Percentiles rank a stretch among this genome's conserved stretches.
phyloP scores from a whole-genome alignment of 2,329 filamentous ascomycete species.

The Ceratocystis harringtonii region DNA sequence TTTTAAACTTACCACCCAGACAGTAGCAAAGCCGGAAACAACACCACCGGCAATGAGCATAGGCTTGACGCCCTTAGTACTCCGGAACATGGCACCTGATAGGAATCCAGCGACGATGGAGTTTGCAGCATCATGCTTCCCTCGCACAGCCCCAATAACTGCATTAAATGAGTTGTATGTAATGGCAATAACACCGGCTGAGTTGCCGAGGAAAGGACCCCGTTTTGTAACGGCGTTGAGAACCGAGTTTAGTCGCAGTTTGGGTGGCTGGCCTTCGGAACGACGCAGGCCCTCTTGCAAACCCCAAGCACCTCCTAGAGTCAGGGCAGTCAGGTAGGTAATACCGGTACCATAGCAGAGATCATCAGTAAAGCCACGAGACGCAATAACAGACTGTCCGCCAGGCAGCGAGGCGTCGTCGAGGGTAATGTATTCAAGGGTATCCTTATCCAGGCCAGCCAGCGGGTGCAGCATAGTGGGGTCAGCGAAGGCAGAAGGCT shows the following conservation, averaged over 20 bases:
- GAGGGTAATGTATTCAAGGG: conserved; percentile 84
- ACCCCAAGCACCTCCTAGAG: conserved; percentile 81
- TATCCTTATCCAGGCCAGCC: conserved; percentile 81
- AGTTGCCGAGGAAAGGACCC: conserved; percentile 92
- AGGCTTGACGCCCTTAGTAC: conserved; percentile 72
- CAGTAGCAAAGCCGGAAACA: conserved; percentile 69
- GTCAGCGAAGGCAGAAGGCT: conserved; percentile 62
- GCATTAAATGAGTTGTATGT: conserved; percentile 92
- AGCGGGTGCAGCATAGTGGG: conserved; percentile 82
- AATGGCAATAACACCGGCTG: conserved; percentile 87
- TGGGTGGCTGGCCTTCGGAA: conserved; percentile 63
- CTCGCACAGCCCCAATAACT: conserved; percentile 59
- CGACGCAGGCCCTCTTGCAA: conserved; percentile 75
- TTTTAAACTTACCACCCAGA: conserved; percentile 64
- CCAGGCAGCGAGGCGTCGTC: conserved; percentile 83
- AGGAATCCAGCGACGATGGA: conserved; percentile 71
- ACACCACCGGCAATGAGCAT: conserved; percentile 92
- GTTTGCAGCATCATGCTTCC: conserved; percentile 82
- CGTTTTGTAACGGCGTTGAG: conserved; percentile 86
- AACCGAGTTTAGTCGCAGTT: conserved; percentile 83
- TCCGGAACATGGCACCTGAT: conserved; percentile 93
- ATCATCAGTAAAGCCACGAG: conserved; percentile 93
- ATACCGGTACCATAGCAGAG: conserved; percentile 94
- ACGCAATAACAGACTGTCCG: conserved; percentile 74
- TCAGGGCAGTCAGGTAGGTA: conserved; percentile 78